These are phyloP conservation scores for Canavalia gladiata DNA, from an alignment of 306 rosid species.

Conservation along the genomic window DNA sequence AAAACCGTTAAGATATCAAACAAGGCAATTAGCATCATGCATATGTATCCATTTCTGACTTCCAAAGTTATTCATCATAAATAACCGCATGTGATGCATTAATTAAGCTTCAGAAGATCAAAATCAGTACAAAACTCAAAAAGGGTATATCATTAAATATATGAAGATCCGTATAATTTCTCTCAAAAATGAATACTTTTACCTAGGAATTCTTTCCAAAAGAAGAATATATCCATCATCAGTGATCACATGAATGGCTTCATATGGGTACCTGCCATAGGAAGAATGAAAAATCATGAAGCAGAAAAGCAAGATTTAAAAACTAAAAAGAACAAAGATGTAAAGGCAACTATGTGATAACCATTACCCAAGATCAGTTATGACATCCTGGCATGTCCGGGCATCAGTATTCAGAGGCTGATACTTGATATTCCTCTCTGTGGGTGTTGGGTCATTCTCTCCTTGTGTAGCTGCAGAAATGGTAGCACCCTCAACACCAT, in stretches of 20 bases:
- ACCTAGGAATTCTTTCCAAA: slow-evolving; percentile 97
- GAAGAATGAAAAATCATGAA: slow-evolving; percentile 39
- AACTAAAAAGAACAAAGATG: slow-evolving; percentile 19
- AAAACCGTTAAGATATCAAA: slow-evolving; percentile 40
- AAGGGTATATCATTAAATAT: slow-evolving; percentile 20
- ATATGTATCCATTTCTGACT: slow-evolving; percentile 5
- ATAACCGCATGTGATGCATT: slow-evolving; percentile 8
- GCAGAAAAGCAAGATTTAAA: slow-evolving; percentile 10
- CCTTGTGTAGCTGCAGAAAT: slow-evolving; percentile 64
- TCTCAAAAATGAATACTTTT: slow-evolving; percentile 16
- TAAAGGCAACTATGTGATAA: slow-evolving; percentile 28
- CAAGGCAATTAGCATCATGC: slow-evolving; percentile 17
- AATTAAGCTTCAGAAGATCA: slow-evolving; percentile 23
- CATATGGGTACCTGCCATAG: slow-evolving; percentile 81
- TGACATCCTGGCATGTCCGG: slow-evolving; percentile 95
- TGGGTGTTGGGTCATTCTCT: slow-evolving; percentile 62
- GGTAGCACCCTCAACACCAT: slow-evolving; percentile 39
- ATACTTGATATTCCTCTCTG: slow-evolving; percentile 58
- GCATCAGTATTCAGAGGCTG: slow-evolving; percentile 89
- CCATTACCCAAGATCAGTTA: slow-evolving; percentile 90
- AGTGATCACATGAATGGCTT: slow-evolving; percentile 87
- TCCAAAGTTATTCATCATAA: slow-evolving; percentile 18
- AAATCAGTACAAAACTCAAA: slow-evolving; percentile 40
- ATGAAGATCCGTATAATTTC: slow-evolving; percentile 2
- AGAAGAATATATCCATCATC: slow-evolving; percentile 92